Base-by-base conservation (phyloP, 441 rosid genomes). In the Flueggea neowawraea region DNA sequence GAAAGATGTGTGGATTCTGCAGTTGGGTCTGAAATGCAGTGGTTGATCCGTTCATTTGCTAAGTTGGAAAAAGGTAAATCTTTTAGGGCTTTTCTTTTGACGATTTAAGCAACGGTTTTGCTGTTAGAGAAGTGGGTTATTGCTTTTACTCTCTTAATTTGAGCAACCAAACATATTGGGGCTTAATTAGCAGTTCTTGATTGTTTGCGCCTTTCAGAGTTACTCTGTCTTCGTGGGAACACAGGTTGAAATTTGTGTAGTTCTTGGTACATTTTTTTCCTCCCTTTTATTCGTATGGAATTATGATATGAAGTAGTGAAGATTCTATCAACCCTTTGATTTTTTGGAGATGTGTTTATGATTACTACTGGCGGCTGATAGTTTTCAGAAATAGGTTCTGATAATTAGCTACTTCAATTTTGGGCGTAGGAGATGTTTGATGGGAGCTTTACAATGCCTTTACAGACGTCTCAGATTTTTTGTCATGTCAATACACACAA, bases 381-480 rank as follows among this genome's bases (percentile, higher is more conserved):
- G 32, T 60, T 16, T 31, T 55, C 62, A 28, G 61, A 49, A 50
- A 47, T 43, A 58, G 54, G n/a, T 64, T 56, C 44, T 32, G 65
- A 58, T 62, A 74, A 9, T 47, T 64, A 36, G 54, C 51, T 69
- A 44, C 12, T 62, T 65, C 14, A 31, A 64, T 55, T 32, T 47
- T 43, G 12, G 12, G 5, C 12, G 14, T 66, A 53, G n/a, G 43
- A 63, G 67, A 71, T 73, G 74, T 68, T 78, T 65, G 77, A 71
- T 62, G 64, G 63, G 76, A 72, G 78, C 69, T 78, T 82, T 70
- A 44, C 69, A 55, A 78, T 80, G 83, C 78, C 78, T 70, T 73
- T 75, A 55, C 80, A 69, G 63, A 58, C 64, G 15, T 77, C 78
- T 54, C 62, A 72, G 73, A 54, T 47, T 11, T 55, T 68, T 12